Percentiles rank a stretch among this genome's conserved stretches.
Evolutionary conservation across 352 stramenopile species (phyloP).

Genomic region (Phytophthora pini): DNA sequence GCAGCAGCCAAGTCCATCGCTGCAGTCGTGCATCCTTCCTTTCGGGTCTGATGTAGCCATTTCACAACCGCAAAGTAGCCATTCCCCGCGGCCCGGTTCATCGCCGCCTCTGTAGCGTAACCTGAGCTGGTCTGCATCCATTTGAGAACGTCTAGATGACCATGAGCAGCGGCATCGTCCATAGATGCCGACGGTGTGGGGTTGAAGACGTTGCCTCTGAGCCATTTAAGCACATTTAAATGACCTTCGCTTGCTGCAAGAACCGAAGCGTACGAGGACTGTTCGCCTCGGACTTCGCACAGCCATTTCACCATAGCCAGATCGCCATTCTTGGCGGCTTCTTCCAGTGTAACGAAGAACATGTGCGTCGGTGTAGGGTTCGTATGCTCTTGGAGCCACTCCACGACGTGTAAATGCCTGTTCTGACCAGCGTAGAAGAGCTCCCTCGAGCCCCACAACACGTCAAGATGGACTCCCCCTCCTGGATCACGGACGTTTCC

Average conservation of each 20-base stretch:
- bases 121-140: constrained; percentile 36
- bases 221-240: constrained; percentile 40
- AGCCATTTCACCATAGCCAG: constrained; percentile 44
- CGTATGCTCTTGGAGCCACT: constrained; percentile 51
- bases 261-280: constrained; percentile 41
- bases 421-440: constrained; percentile 46
- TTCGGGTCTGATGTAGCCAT: constrained; percentile 38
- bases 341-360: constrained; percentile 48
- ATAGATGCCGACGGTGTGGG: constrained; percentile 30
- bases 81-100: constrained; percentile 41
- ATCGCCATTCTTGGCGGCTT: constrained; percentile 42
- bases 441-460: constrained; percentile 45
- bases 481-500: constrained; percentile 17
- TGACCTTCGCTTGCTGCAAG: constrained; percentile 40
- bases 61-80: constrained; percentile 32
- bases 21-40: constrained; percentile 33
- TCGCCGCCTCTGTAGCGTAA: constrained; percentile 26
- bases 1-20: constrained; percentile 37
- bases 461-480: constrained; percentile 14
- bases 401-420: constrained; percentile 34
- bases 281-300: constrained; percentile 36
- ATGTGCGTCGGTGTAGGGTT: constrained; percentile 42
- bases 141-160: constrained; percentile 28
- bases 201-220: constrained; percentile 32
- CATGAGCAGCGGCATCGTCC: constrained; percentile 35